Evolutionary conservation across 2,329 filamentous ascomycete species (phyloP).

Genomic region (Hypoxylon sp.): DNA sequence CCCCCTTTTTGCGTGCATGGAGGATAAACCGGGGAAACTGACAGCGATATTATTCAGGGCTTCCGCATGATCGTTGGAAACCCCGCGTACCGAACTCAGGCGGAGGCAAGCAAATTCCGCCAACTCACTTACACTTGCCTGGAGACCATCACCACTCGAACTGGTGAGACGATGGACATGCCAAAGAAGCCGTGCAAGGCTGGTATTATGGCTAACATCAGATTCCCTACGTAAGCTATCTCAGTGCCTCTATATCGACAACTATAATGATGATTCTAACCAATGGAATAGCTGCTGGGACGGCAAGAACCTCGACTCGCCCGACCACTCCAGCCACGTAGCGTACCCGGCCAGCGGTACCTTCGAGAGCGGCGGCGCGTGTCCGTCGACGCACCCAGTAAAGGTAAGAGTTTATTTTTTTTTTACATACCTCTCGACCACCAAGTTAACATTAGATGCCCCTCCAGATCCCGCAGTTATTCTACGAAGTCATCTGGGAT

Average conservation of each 20-base stretch:
- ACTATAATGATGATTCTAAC: background rate
- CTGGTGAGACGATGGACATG: slow-evolving; percentile 58
- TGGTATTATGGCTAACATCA: slow-evolving; percentile 60
- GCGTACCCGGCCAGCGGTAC: slow-evolving; percentile 59
- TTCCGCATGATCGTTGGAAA: slow-evolving; percentile 63
- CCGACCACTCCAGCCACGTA: slow-evolving; percentile 65
- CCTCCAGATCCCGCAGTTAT: slow-evolving; percentile 48
- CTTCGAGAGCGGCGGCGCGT: slow-evolving; percentile 47
- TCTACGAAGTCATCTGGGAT: slow-evolving; percentile 51
- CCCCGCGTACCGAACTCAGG: slow-evolving; percentile 53
- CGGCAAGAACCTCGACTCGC: slow-evolving; percentile 62
- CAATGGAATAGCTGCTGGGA: slow-evolving; percentile 62
- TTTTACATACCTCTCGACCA: background rate
- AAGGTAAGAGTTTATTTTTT: background rate
- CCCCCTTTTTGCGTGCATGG: background rate
- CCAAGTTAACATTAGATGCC: background rate
- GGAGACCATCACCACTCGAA: slow-evolving; percentile 56
- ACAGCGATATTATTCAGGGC: slow-evolving; percentile 39
- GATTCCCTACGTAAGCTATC: slow-evolving; percentile 61
- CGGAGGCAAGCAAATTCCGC: slow-evolving; percentile 56
- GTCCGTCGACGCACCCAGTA: slow-evolving; percentile 48
- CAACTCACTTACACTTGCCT: slow-evolving; percentile 62
- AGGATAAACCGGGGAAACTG: background rate
- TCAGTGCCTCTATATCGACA: too few species aligned
- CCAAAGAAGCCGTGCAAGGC: slow-evolving; percentile 55